These are phyloP conservation scores for Curvularia eragrostidis DNA, from an alignment of 2,329 filamentous ascomycete species.

Conservation along the genomic window DNA sequence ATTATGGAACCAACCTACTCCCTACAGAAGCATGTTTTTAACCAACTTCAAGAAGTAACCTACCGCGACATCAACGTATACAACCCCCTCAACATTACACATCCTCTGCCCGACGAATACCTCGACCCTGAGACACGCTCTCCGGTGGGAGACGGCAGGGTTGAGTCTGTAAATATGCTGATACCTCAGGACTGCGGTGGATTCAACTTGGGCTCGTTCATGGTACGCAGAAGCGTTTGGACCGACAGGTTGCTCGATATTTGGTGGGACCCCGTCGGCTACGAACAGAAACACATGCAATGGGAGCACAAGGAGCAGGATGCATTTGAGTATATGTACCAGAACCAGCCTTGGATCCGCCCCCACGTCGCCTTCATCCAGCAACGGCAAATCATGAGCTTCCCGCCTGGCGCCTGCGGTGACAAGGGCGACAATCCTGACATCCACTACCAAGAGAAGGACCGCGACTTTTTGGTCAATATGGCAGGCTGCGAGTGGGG, in stretches of 20 bases:
- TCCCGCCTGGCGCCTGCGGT: constrained; percentile 86
- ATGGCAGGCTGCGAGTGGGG: constrained; percentile 99
- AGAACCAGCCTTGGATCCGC: constrained; percentile 89
- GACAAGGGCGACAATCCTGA: constrained; percentile 75
- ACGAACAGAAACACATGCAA: constrained; percentile 98
- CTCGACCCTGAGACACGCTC: constrained; percentile 79
- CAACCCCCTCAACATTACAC: constrained; percentile 92
- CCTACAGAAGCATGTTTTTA: constrained; percentile 88
- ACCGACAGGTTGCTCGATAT: constrained; percentile 90
- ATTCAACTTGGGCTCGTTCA: constrained; percentile 97
- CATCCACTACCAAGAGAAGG: constrained; percentile 84
- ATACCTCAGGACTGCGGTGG: constrained; percentile 93
- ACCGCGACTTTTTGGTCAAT: constrained; percentile 93
- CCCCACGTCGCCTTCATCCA: constrained; percentile 87
- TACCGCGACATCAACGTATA: constrained; percentile 97
- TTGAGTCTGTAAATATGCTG: constrained; percentile 83
- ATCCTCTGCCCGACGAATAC: constrained; percentile 76
- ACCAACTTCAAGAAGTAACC: constrained; percentile 72
- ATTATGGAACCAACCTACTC: constrained; percentile 96
- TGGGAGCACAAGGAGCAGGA: constrained; percentile 99
- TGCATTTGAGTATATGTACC: constrained; percentile 89
- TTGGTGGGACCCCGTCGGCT: constrained; percentile 98
- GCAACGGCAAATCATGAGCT: constrained; percentile 92
- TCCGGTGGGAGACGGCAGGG: constrained; percentile 75
- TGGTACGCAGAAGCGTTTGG: constrained; percentile 84